Conservation (phyloP, 176 grass and related monocot genomes). For the Typha latifolia region DNA sequence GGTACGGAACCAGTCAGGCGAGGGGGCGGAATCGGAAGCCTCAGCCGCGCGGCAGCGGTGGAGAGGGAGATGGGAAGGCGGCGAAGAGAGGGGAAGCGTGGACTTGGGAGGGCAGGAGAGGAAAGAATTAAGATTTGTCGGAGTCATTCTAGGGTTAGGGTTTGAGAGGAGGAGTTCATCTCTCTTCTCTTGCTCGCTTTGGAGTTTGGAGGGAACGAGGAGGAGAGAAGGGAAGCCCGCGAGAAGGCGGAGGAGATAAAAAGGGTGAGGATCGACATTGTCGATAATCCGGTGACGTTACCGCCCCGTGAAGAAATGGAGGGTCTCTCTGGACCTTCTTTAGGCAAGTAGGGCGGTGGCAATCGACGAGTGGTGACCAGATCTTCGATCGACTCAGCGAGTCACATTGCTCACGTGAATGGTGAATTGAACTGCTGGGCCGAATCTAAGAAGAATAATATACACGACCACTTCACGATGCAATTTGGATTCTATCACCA, state of each 20-base stretch:
- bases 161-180: slow-evolving; percentile 23
- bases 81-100: neutral
- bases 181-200: slow-evolving; percentile 16
- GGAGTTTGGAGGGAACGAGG: slow-evolving; percentile 5
- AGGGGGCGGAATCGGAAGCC: slow-evolving; percentile 42
- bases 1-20: slow-evolving; percentile 68
- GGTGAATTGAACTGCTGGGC: too few species aligned
- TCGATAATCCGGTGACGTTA: neutral
- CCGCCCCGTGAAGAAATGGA: neutral
- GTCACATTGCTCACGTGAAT: too few species aligned
- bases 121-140: slow-evolving; percentile 20
- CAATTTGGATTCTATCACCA: too few species aligned
- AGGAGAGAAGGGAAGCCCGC: neutral
- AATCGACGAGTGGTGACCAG: too few species aligned
- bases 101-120: neutral
- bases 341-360: too few species aligned
- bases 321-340: neutral
- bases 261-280: neutral
- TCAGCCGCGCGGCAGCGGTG: slow-evolving; percentile 30
- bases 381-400: too few species aligned
- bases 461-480: too few species aligned
- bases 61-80: neutral
- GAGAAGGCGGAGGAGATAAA: neutral
- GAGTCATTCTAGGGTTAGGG: slow-evolving; percentile 41
- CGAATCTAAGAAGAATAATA: too few species aligned